Evolutionary conservation across 2,329 filamentous ascomycete genomes (phyloP), one percentile per base, ranked within the genome.

Genomic region (Cordyceps pruinosa): DNA sequence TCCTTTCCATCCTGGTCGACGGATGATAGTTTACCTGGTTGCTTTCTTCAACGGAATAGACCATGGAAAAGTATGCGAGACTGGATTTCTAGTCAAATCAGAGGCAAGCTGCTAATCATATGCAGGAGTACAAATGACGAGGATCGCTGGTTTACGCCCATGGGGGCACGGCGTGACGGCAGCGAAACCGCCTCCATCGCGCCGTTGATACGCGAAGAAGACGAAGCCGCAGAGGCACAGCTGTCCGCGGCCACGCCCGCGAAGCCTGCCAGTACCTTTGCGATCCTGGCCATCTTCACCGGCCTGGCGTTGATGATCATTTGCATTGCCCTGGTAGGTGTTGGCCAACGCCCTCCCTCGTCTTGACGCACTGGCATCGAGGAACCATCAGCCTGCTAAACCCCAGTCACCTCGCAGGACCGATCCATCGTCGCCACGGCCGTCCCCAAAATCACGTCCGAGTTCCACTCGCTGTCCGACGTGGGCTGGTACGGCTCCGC

Each of bases 401-500:
- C 21, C 9, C n/a, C 37, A 19, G 9, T n/a, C 37, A 19, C 8
- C n/a, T 7, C 8, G 17, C 37, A 42, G 39, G 39, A 42, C 21
- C 39, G 39, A 10, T 25, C 75, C 5, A 79, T 79, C 57, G 71
- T 79, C 21, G 74, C 74, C 4, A 78, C 76, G 0, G 76, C 76
- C 12, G 77, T 79, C 34, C 77, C 77, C 1, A 73, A 72, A 41
- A 78, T 79, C 59, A 78, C 77, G 1, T 71, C 70, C 59, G 68
- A 75, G 42, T 75, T 76, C 65, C 67, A 73, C 46, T 66, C 71
- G 32, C 68, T 79, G 7, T 66, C 69, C 15, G 72, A 79, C 54
- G 71, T 79, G 5, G 73, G 74, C 12, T 83, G 80, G 80, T 82
- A 83, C 23, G 34, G 25, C 2, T 71, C 75, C 10, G 75, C 75